These are phyloP conservation scores for Wickerhamomyces bisporus DNA, from an alignment of 805 yeast species.

Conservation along the genomic window DNA sequence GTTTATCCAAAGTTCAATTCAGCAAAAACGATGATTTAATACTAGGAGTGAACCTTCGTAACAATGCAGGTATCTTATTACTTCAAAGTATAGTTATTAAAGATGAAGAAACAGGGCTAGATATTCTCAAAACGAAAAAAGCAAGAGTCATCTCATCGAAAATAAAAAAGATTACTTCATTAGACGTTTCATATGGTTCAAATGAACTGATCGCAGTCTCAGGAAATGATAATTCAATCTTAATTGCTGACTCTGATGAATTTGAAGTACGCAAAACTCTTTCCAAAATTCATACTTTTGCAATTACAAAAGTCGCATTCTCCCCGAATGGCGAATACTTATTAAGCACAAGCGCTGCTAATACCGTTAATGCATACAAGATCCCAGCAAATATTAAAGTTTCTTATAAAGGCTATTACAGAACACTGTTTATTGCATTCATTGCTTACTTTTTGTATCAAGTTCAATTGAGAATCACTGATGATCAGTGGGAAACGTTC, in stretches of 20 bases:
- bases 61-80: slow-evolving; percentile 36
- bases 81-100: slow-evolving; percentile 22
- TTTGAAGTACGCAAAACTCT: slow-evolving; percentile 47
- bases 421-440: slow-evolving; percentile 7
- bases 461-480: slow-evolving; percentile 9
- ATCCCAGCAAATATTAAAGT: slow-evolving; percentile 44
- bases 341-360: slow-evolving; percentile 75
- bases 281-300: slow-evolving; percentile 69
- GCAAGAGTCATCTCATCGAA: slow-evolving; percentile 39
- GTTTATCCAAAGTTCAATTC: slow-evolving; percentile 39
- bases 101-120: slow-evolving; percentile 4
- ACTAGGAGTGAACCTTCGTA: slow-evolving; percentile 38
- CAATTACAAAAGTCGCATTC: slow-evolving; percentile 68
- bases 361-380: slow-evolving; percentile 57
- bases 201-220: slow-evolving; percentile 36
- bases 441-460: slow-evolving; percentile 5
- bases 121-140: slow-evolving; percentile 28
- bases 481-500: slow-evolving; percentile 12
- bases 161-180: slow-evolving; percentile 51
- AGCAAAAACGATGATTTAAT: slow-evolving; percentile 31
- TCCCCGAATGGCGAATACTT: slow-evolving; percentile 62
- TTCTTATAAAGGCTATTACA: slow-evolving; percentile 9
- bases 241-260: slow-evolving; percentile 46
- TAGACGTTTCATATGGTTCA: slow-evolving; percentile 34
- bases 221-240: slow-evolving; percentile 56